Percentiles rank a stretch among this genome's conserved stretches.
phyloP scores from a whole-genome alignment of 2,329 filamentous ascomycete species.

The Talaromyces islandicus region DNA sequence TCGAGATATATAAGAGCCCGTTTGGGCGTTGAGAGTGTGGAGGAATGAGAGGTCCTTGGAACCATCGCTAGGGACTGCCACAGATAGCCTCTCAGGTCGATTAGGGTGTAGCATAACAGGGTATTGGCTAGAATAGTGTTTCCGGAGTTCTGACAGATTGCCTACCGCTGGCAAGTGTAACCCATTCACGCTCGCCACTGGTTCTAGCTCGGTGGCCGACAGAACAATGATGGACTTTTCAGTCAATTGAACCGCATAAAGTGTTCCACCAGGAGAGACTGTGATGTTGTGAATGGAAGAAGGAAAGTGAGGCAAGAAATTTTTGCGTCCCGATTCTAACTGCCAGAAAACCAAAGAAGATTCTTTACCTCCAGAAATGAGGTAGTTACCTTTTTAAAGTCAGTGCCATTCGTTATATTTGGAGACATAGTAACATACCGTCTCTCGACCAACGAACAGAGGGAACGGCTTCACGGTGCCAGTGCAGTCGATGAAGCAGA shows the following conservation, averaged over 20 bases:
- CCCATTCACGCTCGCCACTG: slow-evolving; percentile 76
- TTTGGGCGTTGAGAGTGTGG: slow-evolving; percentile 81
- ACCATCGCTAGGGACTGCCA: slow-evolving; percentile 54
- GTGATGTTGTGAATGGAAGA: slow-evolving; percentile 78
- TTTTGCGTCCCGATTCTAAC: slow-evolving; percentile 73
- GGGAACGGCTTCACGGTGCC: slow-evolving; percentile 81
- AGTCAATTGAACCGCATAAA: slow-evolving; percentile 77
- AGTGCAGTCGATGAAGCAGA: slow-evolving; percentile 68
- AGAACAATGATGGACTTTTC: slow-evolving; percentile 90
- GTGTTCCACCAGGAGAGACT: slow-evolving; percentile 70
- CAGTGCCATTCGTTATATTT: slow-evolving; percentile 1
- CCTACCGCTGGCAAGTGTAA: slow-evolving; percentile 56
- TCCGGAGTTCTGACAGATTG: slow-evolving; percentile 42
- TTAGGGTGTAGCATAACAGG: slow-evolving; percentile 59
- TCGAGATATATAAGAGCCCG: slow-evolving; percentile 70
- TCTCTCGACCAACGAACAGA: slow-evolving; percentile 88
- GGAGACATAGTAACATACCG: slow-evolving; percentile 48
- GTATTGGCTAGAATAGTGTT: slow-evolving; percentile 25
- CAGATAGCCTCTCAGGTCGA: slow-evolving; percentile 57
- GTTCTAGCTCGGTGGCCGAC: slow-evolving; percentile 82
- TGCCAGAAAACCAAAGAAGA: slow-evolving; percentile 91
- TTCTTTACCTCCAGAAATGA: slow-evolving; percentile 88
- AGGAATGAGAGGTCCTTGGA: slow-evolving; percentile 51
- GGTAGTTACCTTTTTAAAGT: slow-evolving; percentile 68
- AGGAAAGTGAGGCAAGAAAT: slow-evolving; percentile 84